phyloP scores from a whole-genome alignment of 805 yeast genomes.

The Yamadazyma paraphyllophila region DNA sequence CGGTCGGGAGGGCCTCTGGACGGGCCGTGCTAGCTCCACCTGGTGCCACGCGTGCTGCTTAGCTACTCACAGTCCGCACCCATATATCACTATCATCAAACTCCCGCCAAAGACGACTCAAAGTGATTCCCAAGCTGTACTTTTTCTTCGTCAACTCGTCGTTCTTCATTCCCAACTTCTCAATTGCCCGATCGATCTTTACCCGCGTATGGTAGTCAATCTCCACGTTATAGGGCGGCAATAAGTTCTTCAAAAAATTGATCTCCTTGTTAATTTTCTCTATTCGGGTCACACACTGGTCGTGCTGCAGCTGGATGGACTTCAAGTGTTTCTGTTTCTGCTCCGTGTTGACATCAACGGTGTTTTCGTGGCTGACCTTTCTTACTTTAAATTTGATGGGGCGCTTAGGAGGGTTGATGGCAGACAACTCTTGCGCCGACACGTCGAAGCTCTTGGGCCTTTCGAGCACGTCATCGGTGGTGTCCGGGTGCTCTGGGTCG shows the following conservation, averaged over 20 bases:
- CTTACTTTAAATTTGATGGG: constrained; percentile 34
- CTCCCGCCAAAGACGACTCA: constrained; percentile 44
- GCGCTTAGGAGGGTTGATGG: constrained; percentile 4
- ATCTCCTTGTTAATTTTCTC: constrained; percentile 41
- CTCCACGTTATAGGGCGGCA: constrained; percentile 45
- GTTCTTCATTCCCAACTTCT: constrained; percentile 35
- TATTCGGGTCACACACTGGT: constrained; percentile 29
- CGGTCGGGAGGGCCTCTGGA: no score
- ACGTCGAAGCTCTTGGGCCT: background rate
- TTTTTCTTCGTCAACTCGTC: constrained; percentile 43
- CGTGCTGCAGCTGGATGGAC: constrained; percentile 33
- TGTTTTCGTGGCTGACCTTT: constrained; percentile 28
- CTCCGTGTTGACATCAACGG: background rate
- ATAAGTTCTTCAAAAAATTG: constrained; percentile 33
- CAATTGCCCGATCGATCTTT: constrained; percentile 40
- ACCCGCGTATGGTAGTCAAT: constrained; percentile 40
- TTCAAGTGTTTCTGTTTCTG: constrained; percentile 15
- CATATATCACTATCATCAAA: constrained; percentile 42
- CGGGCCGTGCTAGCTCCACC: no score
- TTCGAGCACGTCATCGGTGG: background rate
- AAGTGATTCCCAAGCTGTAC: constrained; percentile 39
- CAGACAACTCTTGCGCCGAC: constrained; percentile 15
- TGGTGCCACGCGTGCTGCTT: background rate
- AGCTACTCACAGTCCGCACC: constrained; percentile 27
- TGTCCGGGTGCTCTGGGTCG: background rate